Conservation (phyloP, 2,329 filamentous ascomycete species). For the Westerdykella sp. region DNA sequence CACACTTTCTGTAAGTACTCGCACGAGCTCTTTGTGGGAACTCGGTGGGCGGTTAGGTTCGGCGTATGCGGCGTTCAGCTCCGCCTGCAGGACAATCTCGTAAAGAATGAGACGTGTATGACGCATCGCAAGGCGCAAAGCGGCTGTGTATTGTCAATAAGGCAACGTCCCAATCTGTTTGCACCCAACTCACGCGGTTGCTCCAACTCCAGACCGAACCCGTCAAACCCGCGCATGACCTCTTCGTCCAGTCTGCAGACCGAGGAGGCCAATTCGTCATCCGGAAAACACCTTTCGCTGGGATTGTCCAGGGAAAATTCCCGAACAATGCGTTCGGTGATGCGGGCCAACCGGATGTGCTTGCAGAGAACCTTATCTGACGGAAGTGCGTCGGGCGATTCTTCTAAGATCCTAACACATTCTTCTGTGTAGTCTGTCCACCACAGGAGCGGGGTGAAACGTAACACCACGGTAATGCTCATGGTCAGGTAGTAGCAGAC, state of each 20-base stretch:
- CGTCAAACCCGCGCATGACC: constrained; percentile 33
- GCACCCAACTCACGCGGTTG: constrained; percentile 25
- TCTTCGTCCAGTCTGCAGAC: constrained; percentile 51
- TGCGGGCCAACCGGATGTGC: constrained; percentile 53
- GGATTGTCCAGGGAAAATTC: constrained; percentile 54
- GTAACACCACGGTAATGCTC: constrained; percentile 53
- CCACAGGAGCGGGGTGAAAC: constrained; percentile 53
- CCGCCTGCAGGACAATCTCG: constrained; percentile 43
- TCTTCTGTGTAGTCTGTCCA: constrained; percentile 61
- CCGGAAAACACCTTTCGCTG: constrained; percentile 48
- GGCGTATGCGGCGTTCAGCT: constrained; percentile 29
- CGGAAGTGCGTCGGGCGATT: constrained; percentile 50
- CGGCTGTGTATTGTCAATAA: constrained; percentile 21
- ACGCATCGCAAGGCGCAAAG: constrained; percentile 42
- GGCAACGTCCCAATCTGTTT: background rate
- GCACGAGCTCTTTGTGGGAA: constrained; percentile 38
- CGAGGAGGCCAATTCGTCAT: constrained; percentile 50
- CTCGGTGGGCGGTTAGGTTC: constrained; percentile 37
- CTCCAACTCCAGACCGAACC: constrained; percentile 36
- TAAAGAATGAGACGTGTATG: constrained; percentile 46
- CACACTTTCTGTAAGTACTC: constrained; percentile 41
- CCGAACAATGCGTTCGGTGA: constrained; percentile 52
- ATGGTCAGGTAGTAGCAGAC: constrained; percentile 56
- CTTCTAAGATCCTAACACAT: constrained; percentile 52
- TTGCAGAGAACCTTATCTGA: constrained; percentile 52